phyloP scores from a whole-genome alignment of 305 asterid species.

The Solanum aculeatissimum region DNA sequence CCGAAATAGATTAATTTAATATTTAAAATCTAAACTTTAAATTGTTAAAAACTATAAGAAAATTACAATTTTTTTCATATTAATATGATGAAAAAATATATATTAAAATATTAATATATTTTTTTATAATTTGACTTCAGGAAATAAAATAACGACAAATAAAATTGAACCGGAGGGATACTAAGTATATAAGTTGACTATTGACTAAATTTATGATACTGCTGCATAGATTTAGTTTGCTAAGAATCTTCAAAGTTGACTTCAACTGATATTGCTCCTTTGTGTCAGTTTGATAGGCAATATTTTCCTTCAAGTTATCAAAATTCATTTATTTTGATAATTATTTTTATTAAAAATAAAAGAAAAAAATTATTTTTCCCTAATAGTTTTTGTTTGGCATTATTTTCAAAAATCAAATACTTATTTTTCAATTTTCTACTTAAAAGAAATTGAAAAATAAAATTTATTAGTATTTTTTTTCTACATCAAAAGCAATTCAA shows the following conservation, averaged over 20 bases:
- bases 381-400: not conserved
- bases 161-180: no score
- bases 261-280: not conserved
- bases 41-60: no score
- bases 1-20: no score
- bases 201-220: not conserved
- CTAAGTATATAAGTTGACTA: not conserved
- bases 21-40: no score
- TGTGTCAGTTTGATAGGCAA: not conserved
- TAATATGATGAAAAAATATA: no score
- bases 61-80: no score
- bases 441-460: no score
- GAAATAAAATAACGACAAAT: not conserved
- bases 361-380: not conserved
- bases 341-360: not conserved
- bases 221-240: not conserved
- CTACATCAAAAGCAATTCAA: no score
- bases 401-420: not conserved
- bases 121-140: no score
- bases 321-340: not conserved
- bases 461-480: no score
- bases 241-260: not conserved
- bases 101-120: no score
- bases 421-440: no score
- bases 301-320: not conserved